Evolutionary conservation across 805 yeast species (phyloP), one percentile per base, ranked within the genome.

Genomic region (Yarrowia bubula): DNA sequence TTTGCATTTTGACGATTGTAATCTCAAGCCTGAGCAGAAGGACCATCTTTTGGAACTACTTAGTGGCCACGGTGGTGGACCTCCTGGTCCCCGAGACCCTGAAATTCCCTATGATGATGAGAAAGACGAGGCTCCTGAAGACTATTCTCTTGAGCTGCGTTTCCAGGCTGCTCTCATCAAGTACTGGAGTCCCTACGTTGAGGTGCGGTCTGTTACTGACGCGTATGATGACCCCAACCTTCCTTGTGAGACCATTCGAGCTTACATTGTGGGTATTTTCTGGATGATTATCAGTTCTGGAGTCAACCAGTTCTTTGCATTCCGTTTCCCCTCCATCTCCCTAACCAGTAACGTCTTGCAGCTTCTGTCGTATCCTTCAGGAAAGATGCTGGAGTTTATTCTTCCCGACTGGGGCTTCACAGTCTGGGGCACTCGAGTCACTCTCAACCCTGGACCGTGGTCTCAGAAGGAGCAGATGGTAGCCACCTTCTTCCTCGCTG

Each of bases 381-480:
- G 89, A 66, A 38, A 57, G 18, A 47, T 66, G 10, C 55, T 69
- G 22, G 68, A 38, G 42, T 38, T 38, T 17, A 38, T 38, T 38
- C 17, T 38, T 7, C 42, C 42, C 35, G 79, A 79, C 64, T 76
- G 75, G 73, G 76, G 79, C 8, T 71, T 81, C 68, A 77, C 72
- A 4, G 60, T 79, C 64, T 68, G 70, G 44, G 80, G 84, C 60
- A 75, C 70, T 33, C 75, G 79, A 72, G 72, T 74, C 68, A 77
- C 79, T 10, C 72, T 85, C 64, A 84, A 84, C 72, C 87, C 86
- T 4, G 88, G 89, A 11, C 87, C 87, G 9, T 86, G 88, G 87
- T 75, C 79, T 33, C 77, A 73, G 67, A 86, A 86, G 70, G 90
- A 86, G 71, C 90, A 86, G 72, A 84, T 85, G 86, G 78, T 86